Evolutionary conservation across 352 stramenopile species (phyloP), one percentile per base, ranked within the genome.

Genomic region (Phytopythium boreale): DNA sequence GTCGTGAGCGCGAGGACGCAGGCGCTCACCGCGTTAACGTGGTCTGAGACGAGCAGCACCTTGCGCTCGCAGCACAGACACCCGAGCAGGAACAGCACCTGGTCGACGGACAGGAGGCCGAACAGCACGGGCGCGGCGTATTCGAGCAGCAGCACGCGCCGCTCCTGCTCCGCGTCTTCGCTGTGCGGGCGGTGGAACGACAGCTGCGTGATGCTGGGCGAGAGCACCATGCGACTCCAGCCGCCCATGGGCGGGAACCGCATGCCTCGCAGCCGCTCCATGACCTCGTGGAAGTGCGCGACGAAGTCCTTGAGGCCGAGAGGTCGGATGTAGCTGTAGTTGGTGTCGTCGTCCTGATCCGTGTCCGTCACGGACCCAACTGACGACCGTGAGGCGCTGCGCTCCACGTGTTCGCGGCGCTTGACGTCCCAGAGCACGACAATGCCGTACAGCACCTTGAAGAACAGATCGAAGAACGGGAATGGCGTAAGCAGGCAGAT

Each of bases 401-500:
- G 62, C 20, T 79, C 72, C 15, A 70, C 70, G 46, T 73, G 76
- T 14, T 84, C 72, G 44, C 68, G 79, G 29, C 74, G 73, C 52
- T 81, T 86, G 37, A 62, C 70, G 60, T 89, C 80, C 80, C 86
- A 94, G 24, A 92, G 77, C 37, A 77, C 79, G 8, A 84, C 79
- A 12, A 92, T 88, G 0, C 86, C 84, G 37, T 86, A 90, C 10
- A 94, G 63, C 34, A 92, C 77, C 37, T 92, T 92, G 75, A 92
- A 92, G 63, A 93, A 94, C 20, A 94, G 60, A n/a, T 79, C 82
- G 71, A 94, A 94, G 64, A 92, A 94, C 27, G 86, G 86, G 56
- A 89, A 92, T 0, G 81, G 71, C 22, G 77, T 94, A 22, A 94
- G 64, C 24, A 94, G 66, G 52, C 86, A 92, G 24, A 92, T 75